Conservation (phyloP, 129 eudicot genomes). For the Rutidosis leptorrhynchoides region DNA sequence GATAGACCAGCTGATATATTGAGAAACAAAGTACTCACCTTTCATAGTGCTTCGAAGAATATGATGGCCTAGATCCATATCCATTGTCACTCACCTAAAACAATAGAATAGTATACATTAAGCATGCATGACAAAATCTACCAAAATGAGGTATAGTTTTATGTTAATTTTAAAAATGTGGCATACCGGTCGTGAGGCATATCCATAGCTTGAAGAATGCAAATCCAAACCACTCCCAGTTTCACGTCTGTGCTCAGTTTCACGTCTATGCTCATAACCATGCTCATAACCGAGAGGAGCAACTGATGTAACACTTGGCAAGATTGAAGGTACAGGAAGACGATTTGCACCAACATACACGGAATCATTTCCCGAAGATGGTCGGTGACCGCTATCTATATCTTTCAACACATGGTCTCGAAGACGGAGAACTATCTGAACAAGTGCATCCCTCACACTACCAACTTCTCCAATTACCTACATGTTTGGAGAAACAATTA, state of each 20-base stretch:
- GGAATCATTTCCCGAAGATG: conserved; percentile 54
- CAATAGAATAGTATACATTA: conserved; percentile 3
- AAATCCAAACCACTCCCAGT: conserved; percentile 52
- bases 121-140: neutral
- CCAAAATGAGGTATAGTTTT: neutral
- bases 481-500: conserved; percentile 13
- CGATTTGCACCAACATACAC: conserved; percentile 53
- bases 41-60: conserved; percentile 73
- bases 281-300: conserved; percentile 52
- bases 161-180: neutral
- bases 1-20: neutral
- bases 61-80: conserved; percentile 68
- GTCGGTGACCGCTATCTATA: conserved; percentile 50
- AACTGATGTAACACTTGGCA: conserved; percentile 46
- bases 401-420: conserved; percentile 79
- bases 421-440: conserved; percentile 86
- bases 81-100: conserved; percentile 59
- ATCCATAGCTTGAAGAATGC: conserved; percentile 66
- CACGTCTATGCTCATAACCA: conserved; percentile 74
- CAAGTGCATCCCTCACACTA: conserved; percentile 88
- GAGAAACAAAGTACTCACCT: conserved; percentile 49
- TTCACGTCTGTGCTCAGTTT: conserved; percentile 61
- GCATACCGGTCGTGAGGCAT: conserved; percentile 73
- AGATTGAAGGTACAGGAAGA: conserved; percentile 49
- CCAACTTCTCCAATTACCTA: conserved; percentile 83